Evolutionary conservation across 2,329 filamentous ascomycete species (phyloP), one percentile per base, ranked within the genome.

Genomic region (Penicillium sp.): DNA sequence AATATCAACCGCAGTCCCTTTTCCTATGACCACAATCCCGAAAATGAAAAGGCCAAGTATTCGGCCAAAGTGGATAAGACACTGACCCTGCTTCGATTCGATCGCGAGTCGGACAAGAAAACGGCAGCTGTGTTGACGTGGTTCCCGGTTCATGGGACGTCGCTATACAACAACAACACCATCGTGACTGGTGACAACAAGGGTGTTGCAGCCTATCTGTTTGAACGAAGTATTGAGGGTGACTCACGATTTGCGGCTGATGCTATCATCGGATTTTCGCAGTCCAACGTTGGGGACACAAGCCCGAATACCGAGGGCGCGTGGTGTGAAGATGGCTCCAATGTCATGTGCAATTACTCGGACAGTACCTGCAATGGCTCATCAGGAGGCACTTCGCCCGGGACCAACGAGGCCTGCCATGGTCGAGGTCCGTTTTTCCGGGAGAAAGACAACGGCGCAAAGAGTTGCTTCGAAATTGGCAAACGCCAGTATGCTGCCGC

Each of bases 161-260:
- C 89, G 0, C 81, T 96, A 68, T 81, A 90, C 25, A 86, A 87
- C 46, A 96, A 96, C 71, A 95, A 95, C 69, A 96, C 90, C 0
- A 76, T 95, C 11, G 81, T 93, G 43, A 84, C 90, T 3, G 91
- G 88, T n/a, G 91, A 97, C 67, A 97, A 97, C 73, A 97, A 97
- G 71, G 91, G 91, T 9, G 88, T 95, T 5, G 90, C 91, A 2
- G 87, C 90, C 0, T 86, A 85, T 63, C 73, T 95, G 9, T 84
- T 96, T 45, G 91, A 97, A 65, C 79, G 85, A 55, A 83, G 80
- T 44, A 76, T 85, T 42, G 65, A 71, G 2, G 69, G 67, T n/a
- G 75, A 81, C 13, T 62, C 73, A 1, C 75, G 72, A 13, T 82
- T 83, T 32, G 77, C 80, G 0, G 73, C 81, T 2, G 79, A 77